phyloP scores from a whole-genome alignment of 257 asterid genomes.

The Craterostigma plantagineum region DNA sequence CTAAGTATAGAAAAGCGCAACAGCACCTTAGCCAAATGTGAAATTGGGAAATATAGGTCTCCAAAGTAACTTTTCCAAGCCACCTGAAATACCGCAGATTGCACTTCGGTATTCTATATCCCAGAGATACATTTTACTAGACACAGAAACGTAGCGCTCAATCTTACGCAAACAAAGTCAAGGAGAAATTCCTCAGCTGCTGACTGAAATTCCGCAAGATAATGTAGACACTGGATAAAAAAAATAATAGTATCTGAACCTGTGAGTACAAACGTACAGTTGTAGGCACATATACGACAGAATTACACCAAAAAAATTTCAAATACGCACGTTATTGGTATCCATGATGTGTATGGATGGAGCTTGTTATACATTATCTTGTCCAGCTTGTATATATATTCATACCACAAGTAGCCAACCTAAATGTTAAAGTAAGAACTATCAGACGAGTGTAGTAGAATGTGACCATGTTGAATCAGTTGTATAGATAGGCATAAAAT shows the following conservation, averaged over 20 bases:
- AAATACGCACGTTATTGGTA: conserved; percentile 79
- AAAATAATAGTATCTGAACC: conserved; percentile 8
- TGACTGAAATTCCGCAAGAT: conserved; percentile 81
- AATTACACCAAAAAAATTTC: background rate
- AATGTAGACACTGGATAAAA: conserved; percentile 50
- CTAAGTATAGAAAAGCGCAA: background rate
- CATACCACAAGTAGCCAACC: conserved; percentile 74
- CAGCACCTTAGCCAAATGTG: conserved; percentile 92
- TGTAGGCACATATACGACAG: background rate
- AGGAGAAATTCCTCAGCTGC: conserved; percentile 55
- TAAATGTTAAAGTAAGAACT: conserved; percentile 6
- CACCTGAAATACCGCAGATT: conserved; percentile 31
- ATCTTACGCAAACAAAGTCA: conserved; percentile 92
- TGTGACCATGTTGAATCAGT: background rate
- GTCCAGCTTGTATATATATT: conserved; percentile 85
- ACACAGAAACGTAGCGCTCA: background rate
- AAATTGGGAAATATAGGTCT: conserved; percentile 92
- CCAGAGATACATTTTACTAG: background rate
- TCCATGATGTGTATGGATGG: conserved; percentile 98
- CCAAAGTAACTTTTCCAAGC: conserved; percentile 92
- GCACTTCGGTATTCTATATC: background rate
- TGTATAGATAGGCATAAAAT: background rate
- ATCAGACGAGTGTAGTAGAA: conserved; percentile 3
- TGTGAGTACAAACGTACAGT: no score
- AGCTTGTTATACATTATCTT: conserved; percentile 72